Percentiles rank a stretch among this genome's conserved stretches.
phyloP scores from a whole-genome alignment of 2,329 filamentous ascomycete genomes.

The Raffaelea deltoideospora region DNA sequence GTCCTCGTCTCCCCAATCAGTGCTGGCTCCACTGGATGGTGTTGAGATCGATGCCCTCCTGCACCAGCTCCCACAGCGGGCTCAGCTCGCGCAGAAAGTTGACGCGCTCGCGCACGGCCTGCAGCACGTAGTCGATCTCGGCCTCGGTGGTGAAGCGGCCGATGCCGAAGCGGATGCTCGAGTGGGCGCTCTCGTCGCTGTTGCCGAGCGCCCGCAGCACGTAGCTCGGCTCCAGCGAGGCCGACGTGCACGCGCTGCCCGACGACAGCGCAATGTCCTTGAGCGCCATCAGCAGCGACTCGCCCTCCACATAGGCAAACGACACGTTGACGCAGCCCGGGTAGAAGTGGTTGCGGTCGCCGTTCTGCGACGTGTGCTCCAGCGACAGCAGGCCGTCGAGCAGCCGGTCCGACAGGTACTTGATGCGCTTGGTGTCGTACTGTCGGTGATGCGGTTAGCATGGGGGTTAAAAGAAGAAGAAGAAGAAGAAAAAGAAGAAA shows the following conservation, averaged over 20 bases:
- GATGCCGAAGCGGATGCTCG: conserved; percentile 94
- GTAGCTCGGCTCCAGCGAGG: conserved; percentile 91
- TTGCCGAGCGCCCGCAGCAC: conserved; percentile 87
- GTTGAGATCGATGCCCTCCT: conserved; percentile 88
- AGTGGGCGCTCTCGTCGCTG: conserved; percentile 95
- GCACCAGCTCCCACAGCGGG: conserved; percentile 92
- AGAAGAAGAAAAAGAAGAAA: conserved; percentile 6
- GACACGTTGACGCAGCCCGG: conserved; percentile 97
- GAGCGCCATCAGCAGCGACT: conserved; percentile 93
- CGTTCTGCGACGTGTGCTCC: conserved; percentile 88
- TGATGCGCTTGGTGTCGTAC: conserved; percentile 86
- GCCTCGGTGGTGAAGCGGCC: conserved; percentile 89
- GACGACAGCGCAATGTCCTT: conserved; percentile 97
- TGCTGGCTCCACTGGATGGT: conserved; percentile 99
- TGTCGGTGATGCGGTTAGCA: conserved; percentile 26
- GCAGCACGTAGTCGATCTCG: conserved; percentile 95
- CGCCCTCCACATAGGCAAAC: conserved; percentile 95
- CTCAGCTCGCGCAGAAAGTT: conserved; percentile 88
- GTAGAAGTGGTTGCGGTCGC: conserved; percentile 70
- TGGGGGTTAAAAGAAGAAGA: background rate
- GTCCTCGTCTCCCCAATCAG: conserved; percentile 27
- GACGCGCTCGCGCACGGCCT: conserved; percentile 82
- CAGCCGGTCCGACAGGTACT: conserved; percentile 67
- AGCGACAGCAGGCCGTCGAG: conserved; percentile 69
- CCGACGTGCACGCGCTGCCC: conserved; percentile 91